These are phyloP conservation scores for Saturnispora ahearnii DNA, from an alignment of 805 yeast genomes.

Conservation along the genomic window DNA sequence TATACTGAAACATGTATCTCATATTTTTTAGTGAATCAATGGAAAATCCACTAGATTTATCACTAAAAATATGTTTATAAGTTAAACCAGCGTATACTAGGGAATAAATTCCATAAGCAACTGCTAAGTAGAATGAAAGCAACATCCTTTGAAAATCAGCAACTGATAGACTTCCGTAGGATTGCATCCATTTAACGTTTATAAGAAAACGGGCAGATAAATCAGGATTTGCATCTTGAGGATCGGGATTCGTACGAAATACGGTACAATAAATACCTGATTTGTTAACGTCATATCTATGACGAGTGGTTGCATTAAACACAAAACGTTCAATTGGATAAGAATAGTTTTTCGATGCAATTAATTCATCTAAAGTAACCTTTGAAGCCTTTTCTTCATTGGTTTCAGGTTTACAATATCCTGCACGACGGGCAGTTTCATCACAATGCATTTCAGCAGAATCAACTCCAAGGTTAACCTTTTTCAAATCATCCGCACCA, in stretches of 20 bases:
- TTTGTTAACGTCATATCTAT: constrained; percentile 14
- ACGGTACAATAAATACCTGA: constrained; percentile 24
- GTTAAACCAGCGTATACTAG: constrained; percentile 12
- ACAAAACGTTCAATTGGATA: constrained; percentile 15
- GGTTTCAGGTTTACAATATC: not conserved
- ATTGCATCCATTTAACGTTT: constrained; percentile 25
- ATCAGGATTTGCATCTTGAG: not conserved
- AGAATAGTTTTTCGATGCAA: constrained; percentile 12
- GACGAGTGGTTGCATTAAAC: constrained; percentile 8
- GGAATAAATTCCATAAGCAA: constrained; percentile 15
- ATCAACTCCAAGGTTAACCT: not conserved
- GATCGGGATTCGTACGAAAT: constrained; percentile 15
- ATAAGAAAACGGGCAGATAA: not conserved
- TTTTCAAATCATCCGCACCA: not conserved
- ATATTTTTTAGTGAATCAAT: constrained; percentile 14
- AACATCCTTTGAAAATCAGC: constrained; percentile 23
- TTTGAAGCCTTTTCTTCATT: not conserved
- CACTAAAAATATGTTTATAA: constrained; percentile 9
- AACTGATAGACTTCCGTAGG: constrained; percentile 23
- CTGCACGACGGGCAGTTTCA: not conserved
- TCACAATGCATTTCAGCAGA: not conserved
- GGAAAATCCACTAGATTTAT: constrained; percentile 17
- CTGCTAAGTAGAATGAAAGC: constrained; percentile 15
- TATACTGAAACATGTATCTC: constrained; percentile 21
- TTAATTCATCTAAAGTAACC: constrained; percentile 14